Base-by-base conservation (phyloP, 768 basidiomycete species). In the Termitomyces sp. region DNA sequence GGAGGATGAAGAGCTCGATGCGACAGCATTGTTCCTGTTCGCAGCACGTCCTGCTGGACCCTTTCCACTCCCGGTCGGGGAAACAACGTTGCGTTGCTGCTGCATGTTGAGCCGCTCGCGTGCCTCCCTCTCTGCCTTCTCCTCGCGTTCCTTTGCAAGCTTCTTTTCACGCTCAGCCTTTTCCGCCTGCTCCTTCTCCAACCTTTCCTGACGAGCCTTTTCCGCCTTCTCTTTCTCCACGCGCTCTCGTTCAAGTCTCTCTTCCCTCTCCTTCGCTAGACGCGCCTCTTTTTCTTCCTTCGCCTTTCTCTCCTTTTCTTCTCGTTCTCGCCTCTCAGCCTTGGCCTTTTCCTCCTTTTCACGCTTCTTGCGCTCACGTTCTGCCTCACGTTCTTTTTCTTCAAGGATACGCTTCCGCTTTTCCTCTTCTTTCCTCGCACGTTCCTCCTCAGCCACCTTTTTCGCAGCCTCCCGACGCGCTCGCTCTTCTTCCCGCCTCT, bases 401-500 rank as follows among this genome's bases (percentile, higher is more conserved):
- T 93, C 89, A 37, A 85, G 82, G 58, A 84, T 71, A 25, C 90
- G 85, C 67, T 86, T 85, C 55, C 89, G 83, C 63, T 73, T 76
- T 69, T 95, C 92, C 70, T 97, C 95, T 43, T 94, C 93, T 67
- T 87, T 91, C 56, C 85, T 82, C 42, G 80, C 75, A 64, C 82
- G 86, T 71, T 95, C 94, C 67, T 96, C 95, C 57, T 95, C 92
- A 29, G 82, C 82, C 52, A 81, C 84, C 68, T 87, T 87, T 57
- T 86, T 86, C 57, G 80, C 79, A 49, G 84, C 82, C 65, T 98
- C 95, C 21, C 90, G 86, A 61, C 81, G 82, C 2, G 73, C 71
- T n/a, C 89, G 84, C 58, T 97, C 94, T 71, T 98, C 96, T 61
- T 97, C 95, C 23, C 84, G 83, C 63, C 84, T 86, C 76, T 85